A percentile compares a stretch with the other conserved stretches of the same genome.
Conservation (phyloP, 2,329 filamentous ascomycete species). For the Laburnicola sp. region DNA sequence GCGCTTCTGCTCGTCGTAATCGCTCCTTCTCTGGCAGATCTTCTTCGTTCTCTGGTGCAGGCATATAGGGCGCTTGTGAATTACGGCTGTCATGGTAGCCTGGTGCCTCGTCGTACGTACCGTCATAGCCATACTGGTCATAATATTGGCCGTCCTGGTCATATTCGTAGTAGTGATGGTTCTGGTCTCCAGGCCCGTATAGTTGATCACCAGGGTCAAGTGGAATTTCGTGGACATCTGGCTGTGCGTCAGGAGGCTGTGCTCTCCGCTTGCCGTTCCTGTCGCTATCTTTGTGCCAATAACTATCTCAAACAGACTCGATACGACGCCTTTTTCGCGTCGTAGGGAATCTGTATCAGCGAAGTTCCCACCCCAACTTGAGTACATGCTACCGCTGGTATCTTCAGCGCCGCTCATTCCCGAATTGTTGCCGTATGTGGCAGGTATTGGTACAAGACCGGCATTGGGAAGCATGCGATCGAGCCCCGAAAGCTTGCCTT, state of each 20-base stretch:
- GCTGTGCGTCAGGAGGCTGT: constrained; percentile 18
- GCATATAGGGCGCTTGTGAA: constrained; percentile 51
- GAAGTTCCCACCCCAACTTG: constrained; percentile 67
- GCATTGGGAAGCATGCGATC: constrained; percentile 65
- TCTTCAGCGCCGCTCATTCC: constrained; percentile 35
- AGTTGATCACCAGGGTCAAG: constrained; percentile 18
- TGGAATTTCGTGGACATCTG: constrained; percentile 29
- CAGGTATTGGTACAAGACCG: constrained; percentile 52
- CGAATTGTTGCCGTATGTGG: constrained; percentile 46
- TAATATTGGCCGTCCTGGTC: constrained; percentile 37
- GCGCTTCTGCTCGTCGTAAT: constrained; percentile 73
- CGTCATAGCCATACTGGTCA: constrained; percentile 39
- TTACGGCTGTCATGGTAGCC: constrained; percentile 27
- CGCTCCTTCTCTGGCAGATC: constrained; percentile 79
- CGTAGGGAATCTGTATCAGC: constrained; percentile 85
- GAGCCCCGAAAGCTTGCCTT: constrained; percentile 79
- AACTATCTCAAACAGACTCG: constrained; percentile 80
- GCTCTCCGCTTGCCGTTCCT: constrained; percentile 52
- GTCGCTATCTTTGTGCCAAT: constrained; percentile 83
- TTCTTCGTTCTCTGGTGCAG: constrained; percentile 63
- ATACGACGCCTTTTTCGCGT: constrained; percentile 89
- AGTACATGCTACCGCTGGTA: constrained; percentile 51
- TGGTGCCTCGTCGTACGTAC: constrained; percentile 34
- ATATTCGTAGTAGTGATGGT: constrained; percentile 23
- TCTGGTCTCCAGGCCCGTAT: constrained; percentile 14